A percentile compares a stretch with the other conserved stretches of the same genome.
Evolutionary conservation across 1,284 basidiomycete genomes (phyloP).

Genomic region (Flammula alnicola): DNA sequence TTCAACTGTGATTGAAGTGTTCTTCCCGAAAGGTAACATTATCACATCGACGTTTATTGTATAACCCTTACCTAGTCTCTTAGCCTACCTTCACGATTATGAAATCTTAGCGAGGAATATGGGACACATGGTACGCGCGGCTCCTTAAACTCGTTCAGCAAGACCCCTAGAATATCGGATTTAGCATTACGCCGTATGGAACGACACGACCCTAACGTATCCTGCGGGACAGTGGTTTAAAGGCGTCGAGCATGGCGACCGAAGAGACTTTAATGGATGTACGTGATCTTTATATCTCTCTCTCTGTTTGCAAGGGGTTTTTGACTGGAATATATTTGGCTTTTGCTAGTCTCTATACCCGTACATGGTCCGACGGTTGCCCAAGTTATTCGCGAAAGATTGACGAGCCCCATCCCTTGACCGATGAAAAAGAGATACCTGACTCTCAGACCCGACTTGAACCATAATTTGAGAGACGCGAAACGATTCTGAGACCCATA

Average conservation of each 20-base stretch:
- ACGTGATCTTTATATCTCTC: not conserved
- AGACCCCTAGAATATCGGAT: not conserved
- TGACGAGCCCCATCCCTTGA: too few relatives aligned
- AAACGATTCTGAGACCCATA: too few relatives aligned
- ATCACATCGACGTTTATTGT: not conserved
- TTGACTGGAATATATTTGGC: not conserved
- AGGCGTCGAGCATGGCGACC: slow-evolving; percentile 32
- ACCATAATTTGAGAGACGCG: too few relatives aligned
- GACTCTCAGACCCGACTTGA: too few relatives aligned
- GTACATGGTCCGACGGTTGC: slow-evolving; percentile 36
- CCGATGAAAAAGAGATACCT: too few relatives aligned
- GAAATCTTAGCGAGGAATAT: slow-evolving; percentile 44
- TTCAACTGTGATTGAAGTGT: slow-evolving; percentile 46
- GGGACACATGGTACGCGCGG: slow-evolving; percentile 38
- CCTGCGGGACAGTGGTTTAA: slow-evolving; percentile 36
- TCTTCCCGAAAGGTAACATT: slow-evolving; percentile 35
- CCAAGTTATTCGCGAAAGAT: slow-evolving; percentile 30
- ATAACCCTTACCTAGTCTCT: not conserved
- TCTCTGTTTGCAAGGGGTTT: too few relatives aligned
- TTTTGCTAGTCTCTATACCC: slow-evolving; percentile 31
- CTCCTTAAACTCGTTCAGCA: not conserved
- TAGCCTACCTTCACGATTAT: slow-evolving; percentile 46
- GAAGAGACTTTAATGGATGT: slow-evolving; percentile 37
- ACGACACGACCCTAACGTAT: slow-evolving; percentile 42
- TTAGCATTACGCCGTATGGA: slow-evolving; percentile 47